Evolutionary conservation across 441 rosid species (phyloP), one percentile per base, ranked within the genome.

Genomic region (Hypseocharis bilobata): DNA sequence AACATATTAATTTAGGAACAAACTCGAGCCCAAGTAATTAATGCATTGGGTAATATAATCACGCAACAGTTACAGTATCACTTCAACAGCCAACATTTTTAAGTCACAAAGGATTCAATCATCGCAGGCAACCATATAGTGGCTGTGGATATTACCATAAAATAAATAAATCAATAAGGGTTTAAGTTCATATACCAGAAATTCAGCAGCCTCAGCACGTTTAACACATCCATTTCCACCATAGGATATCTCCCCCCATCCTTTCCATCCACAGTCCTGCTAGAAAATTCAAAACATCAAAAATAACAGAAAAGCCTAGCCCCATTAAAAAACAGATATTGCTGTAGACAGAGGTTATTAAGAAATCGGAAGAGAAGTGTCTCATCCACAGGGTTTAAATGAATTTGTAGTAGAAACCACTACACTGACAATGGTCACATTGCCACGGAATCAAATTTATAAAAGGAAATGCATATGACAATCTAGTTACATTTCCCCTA

Each of bases 241-340:
- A 79, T 92, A 92, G 0, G 98, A 92, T 76, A 92, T 85, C 74
- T 92, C 98, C 52, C 98, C 98, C 98, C 98, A 92, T 70, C 76
- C 77, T 82, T 89, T 86, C 98, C 98, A 92, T 63, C 98, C 98
- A 75, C 84, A 72, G 58, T 82, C 88, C 98, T 88, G 79, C 29
- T 42, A 77, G 32, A 55, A 70, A 51, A 51, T 32, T 44, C 19
- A 13, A 14, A 29, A 60, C 16, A 62, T 61, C 45, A 27, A 16
- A 3, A 14, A 27, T 3, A 26, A 65, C 14, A 51, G 19, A 57
- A 51, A 60, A 22, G n/a, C n/a, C n/a, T n/a, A n/a, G n/a, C n/a
- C n/a, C n/a, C n/a, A n/a, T n/a, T n/a, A n/a, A n/a, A n/a, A n/a
- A n/a, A n/a, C n/a, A n/a, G n/a, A n/a, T n/a, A n/a, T n/a, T n/a